phyloP scores from a whole-genome alignment of 805 yeast genomes.

The Metschnikowia drakensbergensis region DNA sequence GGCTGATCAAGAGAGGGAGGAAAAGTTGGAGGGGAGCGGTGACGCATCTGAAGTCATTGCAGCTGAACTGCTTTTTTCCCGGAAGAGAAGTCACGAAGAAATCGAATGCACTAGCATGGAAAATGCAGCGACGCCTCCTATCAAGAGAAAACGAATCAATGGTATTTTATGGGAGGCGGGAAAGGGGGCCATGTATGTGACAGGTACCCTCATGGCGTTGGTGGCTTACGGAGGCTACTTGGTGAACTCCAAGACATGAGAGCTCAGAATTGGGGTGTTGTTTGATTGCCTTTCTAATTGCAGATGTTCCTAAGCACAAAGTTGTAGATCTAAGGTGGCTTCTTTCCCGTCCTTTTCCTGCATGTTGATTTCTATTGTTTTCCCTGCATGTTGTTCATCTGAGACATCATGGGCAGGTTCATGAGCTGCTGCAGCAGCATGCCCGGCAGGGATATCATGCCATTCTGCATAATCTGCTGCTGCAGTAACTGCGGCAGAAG shows the following conservation, averaged over 20 bases:
- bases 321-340: neutral
- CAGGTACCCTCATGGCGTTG: slow-evolving; percentile 32
- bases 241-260: slow-evolving; percentile 1
- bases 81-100: slow-evolving; percentile 12
- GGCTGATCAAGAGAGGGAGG: neutral
- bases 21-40: neutral
- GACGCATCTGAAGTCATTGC: neutral
- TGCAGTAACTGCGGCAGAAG: slow-evolving; percentile 3
- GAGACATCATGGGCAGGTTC: slow-evolving; percentile 20
- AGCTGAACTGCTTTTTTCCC: neutral
- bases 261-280: neutral
- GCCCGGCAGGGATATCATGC: slow-evolving; percentile 18
- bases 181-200: slow-evolving; percentile 31
- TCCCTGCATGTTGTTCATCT: slow-evolving; percentile 16
- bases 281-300: neutral
- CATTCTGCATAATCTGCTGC: slow-evolving; percentile 9
- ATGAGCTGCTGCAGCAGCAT: slow-evolving; percentile 18
- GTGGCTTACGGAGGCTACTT: slow-evolving; percentile 34
- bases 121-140: neutral
- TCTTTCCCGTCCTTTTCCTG: neutral
- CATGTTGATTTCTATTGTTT: slow-evolving; percentile 4
- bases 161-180: slow-evolving; percentile 27
- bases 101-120: slow-evolving; percentile 2
- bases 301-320: neutral
- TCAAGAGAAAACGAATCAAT: slow-evolving; percentile 18